These are phyloP conservation scores for Durio zibethinus DNA, from an alignment of 345 rosid genomes.

Conservation along the genomic window DNA sequence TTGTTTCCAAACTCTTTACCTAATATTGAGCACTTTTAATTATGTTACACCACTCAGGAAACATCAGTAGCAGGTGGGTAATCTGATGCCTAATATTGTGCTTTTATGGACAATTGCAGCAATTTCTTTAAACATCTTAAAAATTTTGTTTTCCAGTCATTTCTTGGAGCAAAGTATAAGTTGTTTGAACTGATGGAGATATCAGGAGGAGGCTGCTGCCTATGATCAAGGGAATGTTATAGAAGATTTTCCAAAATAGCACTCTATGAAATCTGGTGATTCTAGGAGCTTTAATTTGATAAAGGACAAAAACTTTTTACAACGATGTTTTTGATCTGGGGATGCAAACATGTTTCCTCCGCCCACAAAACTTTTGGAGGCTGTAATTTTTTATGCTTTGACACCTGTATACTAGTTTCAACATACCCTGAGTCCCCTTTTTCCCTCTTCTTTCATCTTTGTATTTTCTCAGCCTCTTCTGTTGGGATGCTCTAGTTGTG, in stretches of 20 bases:
- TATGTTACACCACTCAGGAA: too few relatives aligned
- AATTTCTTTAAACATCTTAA: neutral
- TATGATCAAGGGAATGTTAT: neutral
- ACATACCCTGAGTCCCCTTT: neutral
- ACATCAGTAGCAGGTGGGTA: too few relatives aligned
- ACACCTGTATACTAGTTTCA: too few relatives aligned
- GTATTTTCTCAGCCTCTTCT: neutral
- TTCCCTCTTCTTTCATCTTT: neutral
- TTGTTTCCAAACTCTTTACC: neutral
- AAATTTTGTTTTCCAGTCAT: conserved; percentile 18
- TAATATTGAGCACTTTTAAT: too few relatives aligned
- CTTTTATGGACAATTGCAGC: neutral
- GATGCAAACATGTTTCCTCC: neutral
- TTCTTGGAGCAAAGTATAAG: conserved; percentile 22
- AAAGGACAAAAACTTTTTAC: neutral
- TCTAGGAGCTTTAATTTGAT: neutral
- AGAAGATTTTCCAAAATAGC: neutral
- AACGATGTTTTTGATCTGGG: too few relatives aligned
- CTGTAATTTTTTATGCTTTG: neutral
- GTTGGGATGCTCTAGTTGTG: neutral
- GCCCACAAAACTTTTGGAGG: neutral
- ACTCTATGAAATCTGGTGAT: neutral
- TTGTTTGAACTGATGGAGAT: neutral
- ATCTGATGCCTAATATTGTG: too few relatives aligned
- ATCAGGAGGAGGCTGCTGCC: neutral